Evolutionary conservation across 768 basidiomycete species (phyloP), one percentile per base, ranked within the genome.

Genomic region (Collybia nuda): DNA sequence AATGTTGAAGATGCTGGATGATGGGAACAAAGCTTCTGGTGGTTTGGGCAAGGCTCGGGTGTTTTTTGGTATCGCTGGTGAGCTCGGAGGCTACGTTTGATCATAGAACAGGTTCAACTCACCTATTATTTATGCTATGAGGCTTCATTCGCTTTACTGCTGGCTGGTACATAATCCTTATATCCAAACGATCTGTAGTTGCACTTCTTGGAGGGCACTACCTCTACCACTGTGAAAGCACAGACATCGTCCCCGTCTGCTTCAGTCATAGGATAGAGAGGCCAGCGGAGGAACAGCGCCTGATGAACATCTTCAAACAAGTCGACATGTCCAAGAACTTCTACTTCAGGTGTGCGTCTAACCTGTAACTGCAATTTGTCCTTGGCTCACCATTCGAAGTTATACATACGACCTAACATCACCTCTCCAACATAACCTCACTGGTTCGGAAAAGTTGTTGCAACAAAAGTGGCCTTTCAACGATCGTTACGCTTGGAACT

Each of bases 241-340:
- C 93, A 1, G 89, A 93, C 28, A 85, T 95, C 28, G 70, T 93
- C 12, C 84, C 90, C 2, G 75, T 98, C 22, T 80, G 81, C 15
- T 80, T 80, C 59, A 88, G 82, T 52, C 91, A 88, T 70, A 93
- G 88, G 70, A 68, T 93, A 17, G 96, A 97, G 40, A 88, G 89
- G 56, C 87, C 88, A 0, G 77, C 89, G 0, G 93, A 97, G 61
- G 95, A 98, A 62, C 88, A 90, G 60, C 84, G 92, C 7, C 76
- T 94, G 28, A 83, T 95, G 73, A 87, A 84, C 52, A 82, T 90
- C 7, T 99, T 98, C 75, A 94, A 93, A 64, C 92, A 95, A 67
- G 94, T 98, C 1, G 96, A 99, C 62, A 84, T 98, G 79, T 87
- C 89, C n/a, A 98, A 98, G 72, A 98, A 98, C 72, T 98, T 98